These are phyloP conservation scores for Aspergillus kassunensis DNA, from an alignment of 495 filamentous ascomycete species.

Conservation along the genomic window DNA sequence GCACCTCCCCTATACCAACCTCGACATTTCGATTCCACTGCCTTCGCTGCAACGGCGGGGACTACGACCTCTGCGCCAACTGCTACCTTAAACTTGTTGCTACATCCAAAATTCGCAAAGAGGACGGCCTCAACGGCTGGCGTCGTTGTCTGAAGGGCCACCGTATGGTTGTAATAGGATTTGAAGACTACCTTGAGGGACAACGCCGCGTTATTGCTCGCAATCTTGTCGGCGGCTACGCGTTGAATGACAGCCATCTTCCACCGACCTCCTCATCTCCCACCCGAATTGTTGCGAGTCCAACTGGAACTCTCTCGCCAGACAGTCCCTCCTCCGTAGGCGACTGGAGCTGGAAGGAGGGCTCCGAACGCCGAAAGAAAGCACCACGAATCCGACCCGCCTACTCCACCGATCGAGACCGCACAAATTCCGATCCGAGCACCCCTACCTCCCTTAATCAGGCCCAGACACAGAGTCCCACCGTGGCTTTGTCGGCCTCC, in stretches of 20 bases:
- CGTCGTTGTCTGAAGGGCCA: conserved; percentile 74
- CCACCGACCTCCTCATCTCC: conserved; percentile 19
- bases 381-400: conserved; percentile 35
- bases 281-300: conserved; percentile 12
- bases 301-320: conserved; percentile 20
- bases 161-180: conserved; percentile 77
- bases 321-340: conserved; percentile 23
- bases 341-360: conserved; percentile 52
- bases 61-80: conserved; percentile 75
- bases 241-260: conserved; percentile 52
- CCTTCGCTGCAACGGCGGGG: conserved; percentile 60
- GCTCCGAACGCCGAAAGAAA: conserved; percentile 44
- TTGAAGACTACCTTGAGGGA: conserved; percentile 55
- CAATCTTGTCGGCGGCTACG: conserved; percentile 70
- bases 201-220: conserved; percentile 55
- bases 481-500: conserved; percentile 3
- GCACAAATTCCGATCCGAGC: conserved; percentile 15
- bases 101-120: conserved; percentile 57
- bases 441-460: conserved; percentile 14
- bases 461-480: conserved; percentile 10
- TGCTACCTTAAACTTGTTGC: conserved; percentile 68
- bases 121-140: conserved; percentile 78
- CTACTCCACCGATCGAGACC: conserved; percentile 5
- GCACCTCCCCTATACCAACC: conserved; percentile 64
- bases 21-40: conserved; percentile 72